A percentile compares a stretch with the other conserved stretches of the same genome.
Evolutionary conservation across 768 basidiomycete genomes (phyloP).

Genomic region (Leccinum rimulosum): DNA sequence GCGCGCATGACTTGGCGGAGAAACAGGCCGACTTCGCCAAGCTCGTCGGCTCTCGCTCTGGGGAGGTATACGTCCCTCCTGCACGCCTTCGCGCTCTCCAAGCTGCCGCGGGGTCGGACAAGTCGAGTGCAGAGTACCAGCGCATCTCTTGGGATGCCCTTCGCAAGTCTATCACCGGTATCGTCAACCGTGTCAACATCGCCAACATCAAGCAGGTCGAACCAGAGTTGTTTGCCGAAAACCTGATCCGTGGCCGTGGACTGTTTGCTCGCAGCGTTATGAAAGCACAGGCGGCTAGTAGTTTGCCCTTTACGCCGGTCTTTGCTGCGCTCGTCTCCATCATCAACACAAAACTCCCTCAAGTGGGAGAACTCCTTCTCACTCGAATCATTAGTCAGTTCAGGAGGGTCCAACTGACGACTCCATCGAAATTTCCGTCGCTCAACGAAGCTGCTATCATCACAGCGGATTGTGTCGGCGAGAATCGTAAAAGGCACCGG

Average conservation of each 20-base stretch:
- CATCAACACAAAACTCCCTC: conserved; percentile 95
- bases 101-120: conserved; percentile 77
- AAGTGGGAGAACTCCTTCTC: conserved; percentile 90
- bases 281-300: conserved; percentile 96
- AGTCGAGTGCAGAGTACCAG: conserved; percentile 86
- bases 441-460: too few relatives aligned
- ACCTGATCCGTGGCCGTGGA: conserved; percentile 90
- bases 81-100: conserved; percentile 90
- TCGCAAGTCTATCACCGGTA: too few relatives aligned
- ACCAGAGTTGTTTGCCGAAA: conserved; percentile 89
- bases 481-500: too few relatives aligned
- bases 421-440: too few relatives aligned
- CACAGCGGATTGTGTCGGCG: too few relatives aligned
- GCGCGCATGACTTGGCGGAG: conserved; percentile 51
- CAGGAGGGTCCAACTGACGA: too few relatives aligned
- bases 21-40: conserved; percentile 89
- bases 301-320: conserved; percentile 96
- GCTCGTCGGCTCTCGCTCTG: conserved; percentile 74
- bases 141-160: conserved; percentile 96
- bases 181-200: conserved; percentile 98
- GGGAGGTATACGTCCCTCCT: conserved; percentile 96
- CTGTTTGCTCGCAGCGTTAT: conserved; percentile 92
- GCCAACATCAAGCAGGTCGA: conserved; percentile 94
- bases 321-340: conserved; percentile 93
- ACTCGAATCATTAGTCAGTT: conserved; percentile 93